Evolutionary conservation across 2,329 filamentous ascomycete species (phyloP).

Genomic region (Massarina eburnea): DNA sequence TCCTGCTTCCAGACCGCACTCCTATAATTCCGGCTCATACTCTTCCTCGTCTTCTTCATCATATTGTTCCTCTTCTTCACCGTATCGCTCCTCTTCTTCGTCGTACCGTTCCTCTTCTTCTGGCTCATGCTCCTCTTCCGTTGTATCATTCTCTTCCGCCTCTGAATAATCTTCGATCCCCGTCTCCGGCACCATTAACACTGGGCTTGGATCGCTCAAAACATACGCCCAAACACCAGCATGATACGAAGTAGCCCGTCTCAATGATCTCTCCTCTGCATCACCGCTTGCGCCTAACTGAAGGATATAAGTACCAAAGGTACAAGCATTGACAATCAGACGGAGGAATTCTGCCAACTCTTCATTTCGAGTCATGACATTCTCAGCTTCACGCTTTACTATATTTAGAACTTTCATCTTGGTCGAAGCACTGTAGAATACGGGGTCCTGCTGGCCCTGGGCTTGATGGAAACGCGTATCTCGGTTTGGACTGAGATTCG

Average conservation of each 20-base stretch:
- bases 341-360: not conserved
- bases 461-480: conserved; percentile 5
- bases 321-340: not conserved
- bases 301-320: not conserved
- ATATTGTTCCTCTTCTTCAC: too few relatives aligned
- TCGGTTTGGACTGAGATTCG: conserved; percentile 2
- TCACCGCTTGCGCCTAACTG: not conserved
- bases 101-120: too few relatives aligned
- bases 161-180: not conserved
- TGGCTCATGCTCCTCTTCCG: not conserved
- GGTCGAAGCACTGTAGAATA: conserved; percentile 1
- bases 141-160: not conserved
- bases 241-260: not conserved
- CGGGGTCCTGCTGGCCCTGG: not conserved
- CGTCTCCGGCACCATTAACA: not conserved
- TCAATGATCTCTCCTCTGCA: not conserved
- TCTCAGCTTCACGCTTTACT: too few relatives aligned
- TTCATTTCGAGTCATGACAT: not conserved
- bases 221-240: not conserved
- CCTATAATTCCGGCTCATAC: too few relatives aligned
- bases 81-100: too few relatives aligned
- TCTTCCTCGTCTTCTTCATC: too few relatives aligned
- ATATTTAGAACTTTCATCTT: not conserved
- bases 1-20: too few relatives aligned
- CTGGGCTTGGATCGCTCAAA: not conserved